Evolutionary conservation across 139 green algal genomes (phyloP).

Genomic region (Tetratostichococcus sp.): DNA sequence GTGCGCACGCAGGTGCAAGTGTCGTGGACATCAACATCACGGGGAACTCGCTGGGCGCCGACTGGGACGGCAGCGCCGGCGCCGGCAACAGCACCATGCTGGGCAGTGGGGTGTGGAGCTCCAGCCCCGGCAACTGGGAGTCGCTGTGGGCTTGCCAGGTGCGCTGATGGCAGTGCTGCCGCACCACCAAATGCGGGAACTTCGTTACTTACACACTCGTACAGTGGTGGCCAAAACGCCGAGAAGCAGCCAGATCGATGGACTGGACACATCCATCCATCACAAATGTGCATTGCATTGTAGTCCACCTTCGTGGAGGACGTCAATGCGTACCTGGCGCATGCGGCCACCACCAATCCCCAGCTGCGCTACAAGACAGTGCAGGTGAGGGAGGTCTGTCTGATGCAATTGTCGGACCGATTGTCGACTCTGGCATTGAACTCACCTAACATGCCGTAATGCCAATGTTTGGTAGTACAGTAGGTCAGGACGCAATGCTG

Average conservation of each 20-base stretch:
- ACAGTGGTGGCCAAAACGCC: too few relatives aligned
- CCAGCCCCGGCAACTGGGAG: conserved; percentile 7
- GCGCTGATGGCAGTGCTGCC: too few relatives aligned
- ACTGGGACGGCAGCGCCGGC: conserved; percentile 12
- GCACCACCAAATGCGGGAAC: too few relatives aligned
- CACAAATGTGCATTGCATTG: too few relatives aligned
- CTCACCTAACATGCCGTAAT: too few relatives aligned
- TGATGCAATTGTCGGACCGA: too few relatives aligned
- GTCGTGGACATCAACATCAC: conserved; percentile 12
- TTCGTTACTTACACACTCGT: too few relatives aligned
- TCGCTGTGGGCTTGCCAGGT: conserved; percentile 15
- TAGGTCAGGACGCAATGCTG: too few relatives aligned
- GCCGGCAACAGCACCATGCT: background rate
- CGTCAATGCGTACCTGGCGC: conserved; percentile 13
- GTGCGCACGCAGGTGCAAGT: conserved; percentile 1
- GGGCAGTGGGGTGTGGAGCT: conserved; percentile 16
- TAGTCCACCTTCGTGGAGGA: background rate
- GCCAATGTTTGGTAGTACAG: too few relatives aligned
- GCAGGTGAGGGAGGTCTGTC: background rate
- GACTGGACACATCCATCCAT: too few relatives aligned
- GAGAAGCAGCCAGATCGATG: too few relatives aligned
- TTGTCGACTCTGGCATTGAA: too few relatives aligned
- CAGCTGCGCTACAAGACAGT: background rate
- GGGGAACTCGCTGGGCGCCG: conserved; percentile 9
- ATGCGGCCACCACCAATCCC: background rate